Percentiles rank a stretch among this genome's conserved stretches.
Conservation (phyloP, 306 rosid genomes). For the Vigna hirtella region DNA sequence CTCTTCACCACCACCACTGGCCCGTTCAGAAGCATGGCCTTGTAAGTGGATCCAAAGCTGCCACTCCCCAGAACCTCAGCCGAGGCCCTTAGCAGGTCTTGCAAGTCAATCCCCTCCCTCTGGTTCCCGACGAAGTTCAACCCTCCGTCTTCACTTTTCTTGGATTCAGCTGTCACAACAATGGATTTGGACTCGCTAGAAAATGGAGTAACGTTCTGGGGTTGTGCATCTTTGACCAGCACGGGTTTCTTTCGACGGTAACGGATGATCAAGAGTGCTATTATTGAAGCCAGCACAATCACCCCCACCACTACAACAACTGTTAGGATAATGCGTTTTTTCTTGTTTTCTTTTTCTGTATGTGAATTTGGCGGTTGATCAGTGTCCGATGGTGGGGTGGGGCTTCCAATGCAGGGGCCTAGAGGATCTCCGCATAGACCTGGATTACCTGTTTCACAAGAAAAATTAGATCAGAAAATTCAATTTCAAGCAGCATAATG, state of each 20-base stretch:
- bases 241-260: constrained; percentile 35
- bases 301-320: constrained; percentile 43
- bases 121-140: constrained; percentile 59
- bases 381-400: constrained; percentile 18
- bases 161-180: constrained; percentile 24
- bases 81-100: constrained; percentile 74
- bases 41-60: constrained; percentile 81
- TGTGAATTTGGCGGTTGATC: neutral
- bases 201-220: neutral
- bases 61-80: constrained; percentile 90
- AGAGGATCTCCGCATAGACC: constrained; percentile 79
- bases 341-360: constrained; percentile 18
- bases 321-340: constrained; percentile 37
- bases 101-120: constrained; percentile 58
- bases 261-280: constrained; percentile 40
- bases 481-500: no score
- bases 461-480: constrained; percentile 7
- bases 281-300: constrained; percentile 43
- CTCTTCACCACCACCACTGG: constrained; percentile 82
- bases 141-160: constrained; percentile 46
- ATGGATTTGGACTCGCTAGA: constrained; percentile 42
- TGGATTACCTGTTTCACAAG: constrained; percentile 60
- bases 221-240: neutral
- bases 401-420: constrained; percentile 47
- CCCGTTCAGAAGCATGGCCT: constrained; percentile 67